Evolutionary conservation across 306 rosid species (phyloP), one percentile per base, ranked within the genome.

Genomic region (Gillenia trifoliata): DNA sequence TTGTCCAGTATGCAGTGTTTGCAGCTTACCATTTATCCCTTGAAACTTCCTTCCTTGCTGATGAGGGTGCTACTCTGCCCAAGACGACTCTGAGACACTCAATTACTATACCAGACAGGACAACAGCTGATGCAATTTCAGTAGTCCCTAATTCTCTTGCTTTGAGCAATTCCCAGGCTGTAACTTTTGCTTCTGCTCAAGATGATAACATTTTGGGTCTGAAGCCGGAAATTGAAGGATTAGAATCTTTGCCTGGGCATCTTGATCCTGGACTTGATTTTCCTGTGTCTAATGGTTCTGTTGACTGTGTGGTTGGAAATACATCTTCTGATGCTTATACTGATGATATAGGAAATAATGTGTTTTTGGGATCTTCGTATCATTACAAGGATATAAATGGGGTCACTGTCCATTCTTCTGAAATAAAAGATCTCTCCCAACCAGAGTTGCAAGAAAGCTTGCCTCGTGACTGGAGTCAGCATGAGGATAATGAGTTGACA

Each of bases 11-110:
- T 89, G 96, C 98, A 70, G 83, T 95, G 64, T 95, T 95, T 83
- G 99, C 99, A 30, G 99, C 96, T 52, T 92, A 95, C 87, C 99
- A 95, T 81, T 92, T 95, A 78, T 95, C 99, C 62, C 97, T 92
- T 52, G 93, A 95, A 86, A 95, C 98, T 70, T 95, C 99, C 50
- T 95, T 95, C 78, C 98, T 95, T 71, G 99, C 89, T 26, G 99
- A 95, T 62, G 99, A 95, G 85, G 99, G 99, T 84, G 99, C 98
- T 78, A 85, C 97, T 65, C 89, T 95, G 31, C 98, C 98, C 57
- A 90, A 90, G 85, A 85, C 88, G 84, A 75, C 81, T 54, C 72
- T 78, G 40, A 85, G 80, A 73, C 74, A 74, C 68, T 72, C 85
- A 45, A 66, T 77, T 66, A 67, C 85, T 67, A 43, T 78, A 66